Conservation (phyloP, 2,329 filamentous ascomycete species). For the Penicillium sp. region DNA sequence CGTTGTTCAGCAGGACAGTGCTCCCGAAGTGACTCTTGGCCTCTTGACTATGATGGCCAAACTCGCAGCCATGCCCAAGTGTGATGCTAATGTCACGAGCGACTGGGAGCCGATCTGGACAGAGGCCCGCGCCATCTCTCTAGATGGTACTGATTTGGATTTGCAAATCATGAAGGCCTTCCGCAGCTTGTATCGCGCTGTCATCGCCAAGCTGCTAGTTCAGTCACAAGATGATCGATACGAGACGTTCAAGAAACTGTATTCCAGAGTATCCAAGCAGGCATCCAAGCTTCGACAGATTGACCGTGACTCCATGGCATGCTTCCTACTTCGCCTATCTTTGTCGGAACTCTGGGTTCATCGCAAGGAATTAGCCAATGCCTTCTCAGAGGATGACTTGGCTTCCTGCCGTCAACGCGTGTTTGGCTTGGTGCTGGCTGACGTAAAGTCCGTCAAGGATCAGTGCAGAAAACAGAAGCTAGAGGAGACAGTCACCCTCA, state of each 20-base stretch:
- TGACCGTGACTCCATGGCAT: constrained; percentile 44
- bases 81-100: constrained; percentile 42
- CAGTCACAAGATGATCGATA: constrained; percentile 43
- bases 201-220: constrained; percentile 44
- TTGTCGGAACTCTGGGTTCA: constrained; percentile 44
- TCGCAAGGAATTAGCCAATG: constrained; percentile 38
- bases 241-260: constrained; percentile 44
- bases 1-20: constrained; percentile 37
- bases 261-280: constrained; percentile 38
- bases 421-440: constrained; percentile 42
- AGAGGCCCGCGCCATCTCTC: constrained; percentile 41
- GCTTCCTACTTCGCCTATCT: constrained; percentile 44
- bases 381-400: constrained; percentile 40
- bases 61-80: constrained; percentile 48
- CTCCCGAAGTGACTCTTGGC: constrained; percentile 38
- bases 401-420: constrained; percentile 41
- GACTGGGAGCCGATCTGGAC: constrained; percentile 47
- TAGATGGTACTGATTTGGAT: constrained; percentile 41
- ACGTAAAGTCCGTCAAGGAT: constrained; percentile 45
- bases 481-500: constrained; percentile 42
- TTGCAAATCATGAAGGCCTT: constrained; percentile 47
- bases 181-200: constrained; percentile 43
- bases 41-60: constrained; percentile 49
- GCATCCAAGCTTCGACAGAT: constrained; percentile 40
- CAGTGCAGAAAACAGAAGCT: constrained; percentile 44